Conservation (phyloP, 768 basidiomycete species). For the Mycena chlorophos region DNA sequence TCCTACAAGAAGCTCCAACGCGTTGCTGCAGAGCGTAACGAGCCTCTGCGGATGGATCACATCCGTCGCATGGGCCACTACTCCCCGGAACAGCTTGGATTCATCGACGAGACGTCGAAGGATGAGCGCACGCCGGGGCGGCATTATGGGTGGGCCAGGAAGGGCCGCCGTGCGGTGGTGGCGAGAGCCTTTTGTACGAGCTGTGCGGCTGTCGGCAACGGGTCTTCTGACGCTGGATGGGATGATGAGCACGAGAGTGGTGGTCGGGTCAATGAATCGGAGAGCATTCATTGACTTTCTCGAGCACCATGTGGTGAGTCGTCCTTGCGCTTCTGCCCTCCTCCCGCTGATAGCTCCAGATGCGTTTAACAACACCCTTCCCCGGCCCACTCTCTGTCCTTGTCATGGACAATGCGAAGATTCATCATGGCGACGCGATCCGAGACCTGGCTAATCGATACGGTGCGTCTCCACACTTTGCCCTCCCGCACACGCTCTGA, state of each 20-base stretch:
- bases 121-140: conserved; percentile 24
- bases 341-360: conserved; percentile 8
- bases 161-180: conserved; percentile 25
- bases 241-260: conserved; percentile 27
- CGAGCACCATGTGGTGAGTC: conserved; percentile 27
- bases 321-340: background rate
- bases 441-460: conserved; percentile 25
- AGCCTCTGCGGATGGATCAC: conserved; percentile 25
- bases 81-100: conserved; percentile 35
- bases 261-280: conserved; percentile 32
- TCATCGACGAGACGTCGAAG: no score
- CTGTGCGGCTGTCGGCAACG: conserved; percentile 26
- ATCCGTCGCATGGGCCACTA: conserved; percentile 31
- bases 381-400: conserved; percentile 31
- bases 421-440: conserved; percentile 33
- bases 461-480: conserved; percentile 7
- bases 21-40: conserved; percentile 32
- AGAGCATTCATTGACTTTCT: conserved; percentile 27
- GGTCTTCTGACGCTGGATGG: conserved; percentile 34
- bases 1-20: conserved; percentile 31
- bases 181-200: conserved; percentile 33
- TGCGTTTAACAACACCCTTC: conserved; percentile 28
- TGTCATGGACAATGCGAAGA: no score
- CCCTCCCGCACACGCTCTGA: background rate
- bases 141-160: conserved; percentile 23